Conservation (phyloP, 2,329 filamentous ascomycete species). For the Ophiocordyceps camponoti-leonardi region DNA sequence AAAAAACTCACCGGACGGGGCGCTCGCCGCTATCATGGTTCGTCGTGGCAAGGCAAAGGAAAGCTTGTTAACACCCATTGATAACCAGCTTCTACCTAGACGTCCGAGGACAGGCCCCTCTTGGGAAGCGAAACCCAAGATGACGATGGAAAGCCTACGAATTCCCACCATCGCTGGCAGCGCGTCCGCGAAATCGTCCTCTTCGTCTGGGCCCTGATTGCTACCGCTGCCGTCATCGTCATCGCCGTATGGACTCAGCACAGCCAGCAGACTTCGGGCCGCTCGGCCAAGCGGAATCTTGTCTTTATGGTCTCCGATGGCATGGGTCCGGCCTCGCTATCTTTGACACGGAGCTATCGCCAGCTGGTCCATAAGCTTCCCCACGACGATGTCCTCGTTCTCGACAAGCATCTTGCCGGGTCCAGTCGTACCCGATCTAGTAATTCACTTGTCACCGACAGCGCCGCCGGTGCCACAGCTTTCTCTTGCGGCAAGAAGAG, state of each 20-base stretch:
- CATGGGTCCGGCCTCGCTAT: slow-evolving; percentile 88
- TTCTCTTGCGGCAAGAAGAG: slow-evolving; percentile 88
- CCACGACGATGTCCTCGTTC: slow-evolving; percentile 53
- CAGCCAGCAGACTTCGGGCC: slow-evolving; percentile 32
- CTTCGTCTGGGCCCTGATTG: slow-evolving; percentile 68
- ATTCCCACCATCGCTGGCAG: slow-evolving; percentile 12
- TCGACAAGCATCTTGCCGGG: slow-evolving; percentile 84
- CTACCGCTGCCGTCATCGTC: slow-evolving; percentile 62
- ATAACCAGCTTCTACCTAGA: slow-evolving; percentile 7
- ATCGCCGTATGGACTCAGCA: slow-evolving; percentile 68
- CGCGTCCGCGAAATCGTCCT: slow-evolving; percentile 54
- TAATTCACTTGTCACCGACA: slow-evolving; percentile 80
- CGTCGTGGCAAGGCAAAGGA: neutral
- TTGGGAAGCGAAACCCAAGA: slow-evolving; percentile 16
- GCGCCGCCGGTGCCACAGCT: slow-evolving; percentile 89
- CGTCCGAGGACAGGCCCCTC: slow-evolving; percentile 26
- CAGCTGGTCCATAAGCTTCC: slow-evolving; percentile 63
- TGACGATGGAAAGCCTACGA: slow-evolving; percentile 3
- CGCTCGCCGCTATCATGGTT: neutral
- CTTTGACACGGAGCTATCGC: slow-evolving; percentile 70
- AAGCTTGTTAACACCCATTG: neutral
- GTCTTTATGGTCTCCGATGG: slow-evolving; percentile 99
- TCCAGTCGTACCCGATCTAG: slow-evolving; percentile 73
- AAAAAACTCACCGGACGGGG: neutral
- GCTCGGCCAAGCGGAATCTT: slow-evolving; percentile 64